Conservation (phyloP, 805 yeast genomes). For the Spathaspora arborariae region DNA sequence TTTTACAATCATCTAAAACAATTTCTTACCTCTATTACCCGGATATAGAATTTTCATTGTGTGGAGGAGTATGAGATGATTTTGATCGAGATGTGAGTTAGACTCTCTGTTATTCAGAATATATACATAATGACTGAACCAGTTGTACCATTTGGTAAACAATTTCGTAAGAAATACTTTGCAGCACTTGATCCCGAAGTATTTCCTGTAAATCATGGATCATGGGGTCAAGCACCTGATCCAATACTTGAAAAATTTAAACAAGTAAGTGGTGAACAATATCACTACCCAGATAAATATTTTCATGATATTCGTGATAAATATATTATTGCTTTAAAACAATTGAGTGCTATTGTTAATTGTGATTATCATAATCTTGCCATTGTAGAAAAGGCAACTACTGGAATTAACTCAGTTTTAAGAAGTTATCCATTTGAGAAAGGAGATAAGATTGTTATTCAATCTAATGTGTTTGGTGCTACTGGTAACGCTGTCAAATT, state of each 20-base stretch:
- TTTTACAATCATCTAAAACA: no score
- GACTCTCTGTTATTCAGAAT: no score
- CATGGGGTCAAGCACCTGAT: conserved; percentile 56
- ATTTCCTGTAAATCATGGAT: conserved; percentile 59
- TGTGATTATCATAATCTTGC: conserved; percentile 48
- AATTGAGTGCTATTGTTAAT: conserved; percentile 37
- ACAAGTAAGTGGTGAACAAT: conserved; percentile 19
- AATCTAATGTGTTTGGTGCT: conserved; percentile 50
- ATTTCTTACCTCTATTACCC: no score
- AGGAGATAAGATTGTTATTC: conserved; percentile 50
- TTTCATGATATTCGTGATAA: conserved; percentile 15
- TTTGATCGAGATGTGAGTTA: no score
- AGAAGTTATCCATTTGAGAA: conserved; percentile 48
- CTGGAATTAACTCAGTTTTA: conserved; percentile 54
- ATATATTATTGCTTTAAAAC: conserved; percentile 34
- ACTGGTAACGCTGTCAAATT: conserved; percentile 50
- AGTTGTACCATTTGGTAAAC: conserved; percentile 42
- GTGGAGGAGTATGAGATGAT: no score
- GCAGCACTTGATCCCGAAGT: conserved; percentile 34
- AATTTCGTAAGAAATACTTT: conserved; percentile 47
- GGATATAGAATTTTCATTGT: no score
- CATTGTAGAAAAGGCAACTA: conserved; percentile 56
- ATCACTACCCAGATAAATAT: conserved; percentile 46
- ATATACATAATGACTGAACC: conserved; percentile 7
- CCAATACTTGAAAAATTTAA: conserved; percentile 40